phyloP scores from a whole-genome alignment of 1,284 basidiomycete genomes.

The Ustilago trichophora region DNA sequence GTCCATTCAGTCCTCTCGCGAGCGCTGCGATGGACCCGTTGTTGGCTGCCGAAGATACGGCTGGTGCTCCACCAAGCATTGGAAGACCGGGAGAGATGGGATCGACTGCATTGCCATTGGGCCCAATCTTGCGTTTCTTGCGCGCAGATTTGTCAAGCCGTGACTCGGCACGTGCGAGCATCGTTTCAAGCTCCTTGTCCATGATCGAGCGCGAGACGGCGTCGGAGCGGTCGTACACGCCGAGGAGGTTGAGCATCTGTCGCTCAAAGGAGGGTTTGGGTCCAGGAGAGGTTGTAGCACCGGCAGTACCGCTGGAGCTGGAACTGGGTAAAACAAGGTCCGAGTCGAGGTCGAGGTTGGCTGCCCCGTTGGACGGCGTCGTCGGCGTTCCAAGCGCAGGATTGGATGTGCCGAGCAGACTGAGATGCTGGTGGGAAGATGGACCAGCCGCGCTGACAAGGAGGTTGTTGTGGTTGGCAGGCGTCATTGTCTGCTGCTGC shows the following conservation, averaged over 20 bases:
- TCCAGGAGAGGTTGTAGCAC: not conserved
- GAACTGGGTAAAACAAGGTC: slow-evolving; percentile 1
- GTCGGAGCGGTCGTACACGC: slow-evolving; percentile 29
- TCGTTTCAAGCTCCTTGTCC: slow-evolving; percentile 25
- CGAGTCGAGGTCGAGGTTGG: slow-evolving; percentile 1
- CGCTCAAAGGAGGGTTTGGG: slow-evolving; percentile 33
- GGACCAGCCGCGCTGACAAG: slow-evolving; percentile 23
- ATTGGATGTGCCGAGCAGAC: slow-evolving; percentile 10
- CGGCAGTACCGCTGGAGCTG: not conserved
- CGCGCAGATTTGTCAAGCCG: slow-evolving; percentile 9
- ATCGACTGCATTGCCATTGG: not conserved
- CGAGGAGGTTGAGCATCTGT: slow-evolving; percentile 33
- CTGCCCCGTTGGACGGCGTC: slow-evolving; percentile 8
- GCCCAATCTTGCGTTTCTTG: slow-evolving; percentile 21
- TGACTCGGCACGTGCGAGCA: slow-evolving; percentile 21
- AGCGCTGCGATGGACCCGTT: slow-evolving; percentile 11
- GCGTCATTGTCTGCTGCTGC: not conserved
- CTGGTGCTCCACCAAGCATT: too few species aligned
- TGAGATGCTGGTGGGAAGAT: slow-evolving; percentile 26
- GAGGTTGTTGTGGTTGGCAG: slow-evolving; percentile 4
- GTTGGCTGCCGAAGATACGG: too few species aligned
- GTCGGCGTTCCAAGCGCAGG: slow-evolving; percentile 7
- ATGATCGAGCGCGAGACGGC: slow-evolving; percentile 8
- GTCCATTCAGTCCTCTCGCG: slow-evolving; percentile 13
- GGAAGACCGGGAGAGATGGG: not conserved